Percentiles rank a stretch among this genome's conserved stretches.
Evolutionary conservation across 140 eudicot species (phyloP).

Genomic region (Senecio squalidus): DNA sequence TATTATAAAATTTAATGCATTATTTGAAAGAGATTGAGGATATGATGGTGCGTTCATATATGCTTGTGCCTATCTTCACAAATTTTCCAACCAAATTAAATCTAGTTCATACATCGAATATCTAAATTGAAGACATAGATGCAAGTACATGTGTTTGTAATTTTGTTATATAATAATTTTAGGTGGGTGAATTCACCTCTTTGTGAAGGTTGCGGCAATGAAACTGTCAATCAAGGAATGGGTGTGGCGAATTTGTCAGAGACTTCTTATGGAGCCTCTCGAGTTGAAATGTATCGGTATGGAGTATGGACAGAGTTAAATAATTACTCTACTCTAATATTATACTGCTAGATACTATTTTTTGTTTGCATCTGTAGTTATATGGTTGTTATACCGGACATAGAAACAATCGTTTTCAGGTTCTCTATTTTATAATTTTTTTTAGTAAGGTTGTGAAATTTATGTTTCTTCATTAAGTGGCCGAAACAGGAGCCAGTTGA

Average conservation of each 20-base stretch:
- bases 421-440: no score
- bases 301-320: neutral
- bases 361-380: no score
- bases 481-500: no score
- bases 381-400: no score
- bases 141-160: constrained; percentile 2
- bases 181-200: constrained; percentile 96
- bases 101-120: no score
- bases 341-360: constrained; percentile 6
- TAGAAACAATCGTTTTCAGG: no score
- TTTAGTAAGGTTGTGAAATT: no score
- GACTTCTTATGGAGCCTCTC: constrained; percentile 59
- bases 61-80: neutral
- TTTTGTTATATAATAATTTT: constrained; percentile 11
- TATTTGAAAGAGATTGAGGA: neutral
- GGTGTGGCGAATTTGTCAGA: constrained; percentile 59
- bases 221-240: constrained; percentile 70
- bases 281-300: constrained; percentile 92
- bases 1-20: neutral
- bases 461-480: no score
- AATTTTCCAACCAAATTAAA: neutral
- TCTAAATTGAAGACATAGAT: neutral
- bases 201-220: constrained; percentile 79
- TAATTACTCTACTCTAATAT: neutral
- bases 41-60: neutral